Evolutionary conservation across 202 grass and related monocot species (phyloP), one percentile per base, ranked within the genome.

Genomic region (Hordeum pubiflorum): DNA sequence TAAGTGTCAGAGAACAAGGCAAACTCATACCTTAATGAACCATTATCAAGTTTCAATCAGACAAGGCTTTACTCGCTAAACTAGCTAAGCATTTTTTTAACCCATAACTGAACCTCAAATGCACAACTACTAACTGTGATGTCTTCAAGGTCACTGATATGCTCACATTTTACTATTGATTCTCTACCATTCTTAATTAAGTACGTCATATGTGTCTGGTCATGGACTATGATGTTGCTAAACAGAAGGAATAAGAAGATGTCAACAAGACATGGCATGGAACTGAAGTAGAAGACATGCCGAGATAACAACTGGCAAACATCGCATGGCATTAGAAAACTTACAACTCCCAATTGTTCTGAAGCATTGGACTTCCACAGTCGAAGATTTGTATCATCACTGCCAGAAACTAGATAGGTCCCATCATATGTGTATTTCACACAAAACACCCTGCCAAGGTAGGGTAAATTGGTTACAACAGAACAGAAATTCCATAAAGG

Each of bases 371-470:
- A 90, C 37, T 93, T 99, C 92, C 97, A 99, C 62, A 96, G 57
- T 32, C 91, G 91, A 82, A 99, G 89, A 82, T 99, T 99, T 24
- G 97, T 99, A 68, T 99, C 97, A 88, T 99, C 97, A 90, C 92
- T 99, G 39, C 92, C 92, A 89, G 97, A 99, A 65, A 99, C 89
- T 63, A 93, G 33, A 83, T 99, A 99, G 24, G 92, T 93, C 34
- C 83, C 91, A 38, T 96, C 97, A 9, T 89, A 96, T 69, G 89
- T 99, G 78, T 91, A 99, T 69, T 83, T 96, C 77, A 99, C 97
- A 76, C 85, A 91, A 87, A 99, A 96, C 21, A 99, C 92, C 86
- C 97, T 99, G 61, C 33, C 87, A 75, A 85, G 29, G 67, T 57
- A 72, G 8, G 17, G 31, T 69, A 81, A 77, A 84, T 54, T 54